A percentile compares a stretch with the other conserved stretches of the same genome.
These are phyloP conservation scores for Curvularia lunata DNA, from an alignment of 2,329 filamentous ascomycete genomes.

Conservation along the genomic window DNA sequence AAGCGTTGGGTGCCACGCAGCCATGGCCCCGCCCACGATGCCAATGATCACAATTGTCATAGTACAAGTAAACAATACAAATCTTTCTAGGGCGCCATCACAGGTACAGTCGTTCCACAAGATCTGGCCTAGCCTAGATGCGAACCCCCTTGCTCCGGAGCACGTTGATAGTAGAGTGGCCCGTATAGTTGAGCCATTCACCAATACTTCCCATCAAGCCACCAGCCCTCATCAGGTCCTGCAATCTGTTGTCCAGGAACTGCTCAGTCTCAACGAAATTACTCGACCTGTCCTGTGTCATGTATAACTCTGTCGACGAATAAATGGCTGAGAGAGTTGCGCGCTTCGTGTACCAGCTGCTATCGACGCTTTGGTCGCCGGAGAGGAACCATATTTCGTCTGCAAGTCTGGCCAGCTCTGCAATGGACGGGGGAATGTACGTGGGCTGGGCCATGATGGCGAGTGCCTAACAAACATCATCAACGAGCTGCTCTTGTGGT, in stretches of 20 bases:
- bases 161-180: slow-evolving; percentile 77
- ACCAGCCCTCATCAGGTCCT: slow-evolving; percentile 70
- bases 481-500: slow-evolving; percentile 1
- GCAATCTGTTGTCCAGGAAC: slow-evolving; percentile 78
- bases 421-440: slow-evolving; percentile 75
- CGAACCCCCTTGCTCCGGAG: slow-evolving; percentile 86
- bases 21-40: background rate
- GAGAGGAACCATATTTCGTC: slow-evolving; percentile 93
- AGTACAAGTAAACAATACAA: background rate
- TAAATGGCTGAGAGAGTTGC: slow-evolving; percentile 69
- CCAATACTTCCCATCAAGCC: slow-evolving; percentile 67
- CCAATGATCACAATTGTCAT: background rate
- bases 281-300: slow-evolving; percentile 83
- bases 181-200: slow-evolving; percentile 84
- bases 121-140: slow-evolving; percentile 61
- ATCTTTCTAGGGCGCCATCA: background rate
- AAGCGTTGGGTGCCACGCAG: background rate
- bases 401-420: slow-evolving; percentile 79
- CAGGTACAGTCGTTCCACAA: background rate
- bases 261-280: slow-evolving; percentile 78
- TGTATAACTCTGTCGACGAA: slow-evolving; percentile 80
- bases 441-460: slow-evolving; percentile 87
- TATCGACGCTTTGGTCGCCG: slow-evolving; percentile 81
- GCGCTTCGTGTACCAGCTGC: slow-evolving; percentile 83
- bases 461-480: slow-evolving; percentile 66